Percentiles rank a stretch among this genome's conserved stretches.
These are phyloP conservation scores for Russula olivacea DNA, from an alignment of 768 basidiomycete genomes.

Conservation along the genomic window DNA sequence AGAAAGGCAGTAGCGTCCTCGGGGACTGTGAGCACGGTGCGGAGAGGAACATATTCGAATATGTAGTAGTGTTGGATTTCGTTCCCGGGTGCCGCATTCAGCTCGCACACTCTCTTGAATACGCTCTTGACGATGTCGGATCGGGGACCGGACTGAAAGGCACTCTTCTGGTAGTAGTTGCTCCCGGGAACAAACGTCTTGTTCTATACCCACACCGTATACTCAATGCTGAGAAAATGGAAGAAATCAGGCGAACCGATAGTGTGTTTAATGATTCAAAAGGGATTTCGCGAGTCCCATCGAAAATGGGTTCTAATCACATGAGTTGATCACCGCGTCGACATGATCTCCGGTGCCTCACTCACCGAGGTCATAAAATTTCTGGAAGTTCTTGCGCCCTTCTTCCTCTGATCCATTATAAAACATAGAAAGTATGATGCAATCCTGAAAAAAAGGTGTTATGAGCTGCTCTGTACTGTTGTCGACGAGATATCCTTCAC, in stretches of 20 bases:
- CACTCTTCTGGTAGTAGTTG: constrained; percentile 41
- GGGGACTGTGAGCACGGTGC: constrained; percentile 32
- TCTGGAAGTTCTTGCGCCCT: constrained; percentile 41
- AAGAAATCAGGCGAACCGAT: constrained; percentile 28
- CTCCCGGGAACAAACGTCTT: constrained; percentile 33
- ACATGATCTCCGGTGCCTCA: background rate
- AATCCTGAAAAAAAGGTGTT: constrained; percentile 35
- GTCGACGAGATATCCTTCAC: constrained; percentile 7
- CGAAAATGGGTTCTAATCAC: constrained; percentile 38
- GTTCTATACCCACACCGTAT: constrained; percentile 33
- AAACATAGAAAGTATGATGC: constrained; percentile 36
- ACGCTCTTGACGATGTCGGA: background rate
- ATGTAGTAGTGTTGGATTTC: constrained; percentile 31
- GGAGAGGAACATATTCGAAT: constrained; percentile 41
- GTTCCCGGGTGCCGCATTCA: constrained; percentile 21
- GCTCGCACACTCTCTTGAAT: background rate
- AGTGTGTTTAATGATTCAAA: constrained; percentile 43
- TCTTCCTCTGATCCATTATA: constrained; percentile 49
- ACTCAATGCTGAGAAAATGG: background rate
- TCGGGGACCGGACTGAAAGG: constrained; percentile 13
- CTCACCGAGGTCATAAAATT: constrained; percentile 42
- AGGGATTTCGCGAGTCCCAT: constrained; percentile 41
- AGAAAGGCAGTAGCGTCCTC: constrained; percentile 39
- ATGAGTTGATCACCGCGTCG: background rate
- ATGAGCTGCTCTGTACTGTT: background rate